phyloP scores from a whole-genome alignment of 768 basidiomycete genomes.

The Multifurca ochricompacta region DNA sequence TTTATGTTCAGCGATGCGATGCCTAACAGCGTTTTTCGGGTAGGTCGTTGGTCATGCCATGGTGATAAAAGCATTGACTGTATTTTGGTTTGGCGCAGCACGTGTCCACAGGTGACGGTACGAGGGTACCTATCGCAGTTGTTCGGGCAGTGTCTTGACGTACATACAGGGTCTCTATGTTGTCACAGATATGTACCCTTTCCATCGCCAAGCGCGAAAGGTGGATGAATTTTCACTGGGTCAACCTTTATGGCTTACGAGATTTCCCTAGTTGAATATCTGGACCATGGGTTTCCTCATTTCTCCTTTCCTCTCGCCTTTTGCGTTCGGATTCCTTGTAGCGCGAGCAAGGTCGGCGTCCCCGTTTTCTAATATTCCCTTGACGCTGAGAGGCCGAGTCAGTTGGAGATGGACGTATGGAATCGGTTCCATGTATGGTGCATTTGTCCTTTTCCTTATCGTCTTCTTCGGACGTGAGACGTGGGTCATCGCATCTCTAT shows the following conservation, averaged over 20 bases:
- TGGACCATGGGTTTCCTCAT: conserved; percentile 72
- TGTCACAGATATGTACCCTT: conserved; percentile 58
- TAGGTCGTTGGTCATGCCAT: conserved; percentile 24
- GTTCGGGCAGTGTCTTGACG: background rate
- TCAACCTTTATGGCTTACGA: background rate
- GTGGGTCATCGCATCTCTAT: conserved; percentile 29
- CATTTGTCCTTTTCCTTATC: conserved; percentile 48
- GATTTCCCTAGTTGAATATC: conserved; percentile 43
- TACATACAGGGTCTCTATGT: conserved; percentile 44
- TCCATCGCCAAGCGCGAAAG: conserved; percentile 63
- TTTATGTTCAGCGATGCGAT: conserved; percentile 44
- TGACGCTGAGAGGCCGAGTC: too few relatives aligned
- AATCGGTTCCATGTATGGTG: conserved; percentile 51
- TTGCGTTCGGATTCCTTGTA: conserved; percentile 60
- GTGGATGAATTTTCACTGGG: conserved; percentile 25
- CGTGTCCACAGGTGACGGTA: conserved; percentile 55
- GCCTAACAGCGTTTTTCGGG: conserved; percentile 51
- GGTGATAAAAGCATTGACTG: background rate
- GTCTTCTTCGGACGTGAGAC: conserved; percentile 59
- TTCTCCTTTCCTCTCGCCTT: conserved; percentile 57
- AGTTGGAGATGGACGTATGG: conserved; percentile 64
- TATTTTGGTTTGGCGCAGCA: conserved; percentile 25
- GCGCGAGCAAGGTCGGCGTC: conserved; percentile 37
- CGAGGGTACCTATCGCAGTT: background rate
- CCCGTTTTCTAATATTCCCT: background rate